Conservation (phyloP, 768 basidiomycete genomes). For the Mycena metata region DNA sequence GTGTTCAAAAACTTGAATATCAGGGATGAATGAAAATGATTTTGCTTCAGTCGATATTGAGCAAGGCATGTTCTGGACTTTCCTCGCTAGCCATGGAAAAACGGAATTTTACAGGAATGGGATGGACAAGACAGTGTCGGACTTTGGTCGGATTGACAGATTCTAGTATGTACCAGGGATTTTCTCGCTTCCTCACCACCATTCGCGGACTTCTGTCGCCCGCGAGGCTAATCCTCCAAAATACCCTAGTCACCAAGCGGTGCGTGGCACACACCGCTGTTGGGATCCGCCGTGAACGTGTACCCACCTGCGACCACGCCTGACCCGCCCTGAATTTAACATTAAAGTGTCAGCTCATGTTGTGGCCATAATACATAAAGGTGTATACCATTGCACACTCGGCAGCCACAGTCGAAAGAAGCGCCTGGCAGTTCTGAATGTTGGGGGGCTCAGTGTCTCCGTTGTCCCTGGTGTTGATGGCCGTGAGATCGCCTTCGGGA, state of each 20-base stretch:
- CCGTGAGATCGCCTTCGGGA: conserved; percentile 16
- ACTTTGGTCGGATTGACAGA: too few relatives aligned
- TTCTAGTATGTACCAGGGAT: too few relatives aligned
- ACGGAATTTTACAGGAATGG: too few relatives aligned
- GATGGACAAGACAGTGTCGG: not conserved
- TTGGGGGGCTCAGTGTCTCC: conserved; percentile 4
- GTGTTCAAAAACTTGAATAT: too few relatives aligned
- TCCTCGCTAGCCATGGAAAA: too few relatives aligned
- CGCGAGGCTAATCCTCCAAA: conserved; percentile 2
- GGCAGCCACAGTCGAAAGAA: conserved; percentile 13
- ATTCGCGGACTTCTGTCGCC: not conserved
- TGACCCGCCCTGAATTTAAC: conserved; percentile 17
- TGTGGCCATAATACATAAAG: conserved; percentile 10
- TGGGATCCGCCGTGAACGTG: conserved; percentile 16
- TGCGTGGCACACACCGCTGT: conserved; percentile 16
- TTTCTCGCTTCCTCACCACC: too few relatives aligned
- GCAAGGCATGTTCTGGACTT: too few relatives aligned
- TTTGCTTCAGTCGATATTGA: too few relatives aligned
- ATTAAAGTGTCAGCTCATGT: conserved; percentile 17
- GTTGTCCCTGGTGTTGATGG: conserved; percentile 13
- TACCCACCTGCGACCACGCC: conserved; percentile 15
- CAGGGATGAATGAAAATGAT: too few relatives aligned
- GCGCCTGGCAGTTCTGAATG: conserved; percentile 6
- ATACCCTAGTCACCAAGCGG: conserved; percentile 13
- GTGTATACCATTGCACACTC: conserved; percentile 15